A percentile compares a stretch with the other conserved stretches of the same genome.
phyloP scores from a whole-genome alignment of 2,329 filamentous ascomycete genomes.

The Cercospora brassicicola region DNA sequence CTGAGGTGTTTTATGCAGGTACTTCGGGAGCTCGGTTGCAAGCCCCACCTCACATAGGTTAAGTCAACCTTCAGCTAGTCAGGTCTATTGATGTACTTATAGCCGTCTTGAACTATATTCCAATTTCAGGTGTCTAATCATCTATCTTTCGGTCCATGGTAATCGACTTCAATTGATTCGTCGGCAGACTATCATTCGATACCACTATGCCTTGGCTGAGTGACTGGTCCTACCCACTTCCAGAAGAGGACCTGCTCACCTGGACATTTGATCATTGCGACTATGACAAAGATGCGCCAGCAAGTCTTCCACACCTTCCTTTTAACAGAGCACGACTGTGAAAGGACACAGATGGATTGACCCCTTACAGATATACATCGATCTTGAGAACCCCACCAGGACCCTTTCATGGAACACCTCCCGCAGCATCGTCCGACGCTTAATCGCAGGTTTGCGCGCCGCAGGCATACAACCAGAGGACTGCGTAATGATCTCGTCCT shows the following conservation, averaged over 20 bases:
- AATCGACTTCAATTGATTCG: background rate
- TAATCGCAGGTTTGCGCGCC: background rate
- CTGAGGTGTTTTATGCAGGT: background rate
- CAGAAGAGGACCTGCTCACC: constrained; percentile 54
- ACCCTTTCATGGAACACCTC: background rate
- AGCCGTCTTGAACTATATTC: background rate
- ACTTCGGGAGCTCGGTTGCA: background rate
- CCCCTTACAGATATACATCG: background rate
- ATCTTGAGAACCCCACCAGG: background rate
- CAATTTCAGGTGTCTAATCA: too few species aligned
- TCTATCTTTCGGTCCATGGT: too few species aligned
- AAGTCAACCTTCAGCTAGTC: background rate
- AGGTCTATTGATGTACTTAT: background rate
- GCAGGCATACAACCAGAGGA: constrained; percentile 43
- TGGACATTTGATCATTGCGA: constrained; percentile 54
- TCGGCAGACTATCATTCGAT: background rate
- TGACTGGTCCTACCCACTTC: constrained; percentile 37
- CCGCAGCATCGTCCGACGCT: background rate
- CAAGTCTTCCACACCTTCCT: background rate
- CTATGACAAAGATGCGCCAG: constrained; percentile 46
- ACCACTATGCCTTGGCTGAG: constrained; percentile 15
- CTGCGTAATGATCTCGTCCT: constrained; percentile 56
- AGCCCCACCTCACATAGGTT: background rate
- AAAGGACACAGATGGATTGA: background rate
- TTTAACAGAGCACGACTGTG: background rate